A percentile compares a stretch with the other conserved stretches of the same genome.
phyloP scores from a whole-genome alignment of 352 stramenopile species.

The Pythium folliculosum region DNA sequence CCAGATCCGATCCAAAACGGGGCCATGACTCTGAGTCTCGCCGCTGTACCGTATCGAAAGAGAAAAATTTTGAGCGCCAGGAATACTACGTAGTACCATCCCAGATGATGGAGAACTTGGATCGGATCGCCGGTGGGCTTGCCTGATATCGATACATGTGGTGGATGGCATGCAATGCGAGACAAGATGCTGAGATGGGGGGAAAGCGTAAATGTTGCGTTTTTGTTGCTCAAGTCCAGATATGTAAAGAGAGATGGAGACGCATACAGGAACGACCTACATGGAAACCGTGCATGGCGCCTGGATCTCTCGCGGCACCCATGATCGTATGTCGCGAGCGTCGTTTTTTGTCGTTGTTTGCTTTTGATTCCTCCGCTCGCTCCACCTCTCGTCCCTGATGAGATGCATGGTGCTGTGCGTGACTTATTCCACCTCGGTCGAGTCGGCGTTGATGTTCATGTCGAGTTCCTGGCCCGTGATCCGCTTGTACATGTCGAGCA shows the following conservation, averaged over 20 bases:
- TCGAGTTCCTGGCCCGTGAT: slow-evolving; percentile 98
- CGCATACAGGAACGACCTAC: neutral
- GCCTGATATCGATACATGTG: too few relatives aligned
- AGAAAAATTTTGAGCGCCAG: too few relatives aligned
- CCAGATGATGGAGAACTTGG: neutral
- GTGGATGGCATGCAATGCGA: neutral
- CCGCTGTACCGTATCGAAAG: too few relatives aligned
- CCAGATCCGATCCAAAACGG: too few relatives aligned
- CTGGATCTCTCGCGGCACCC: neutral
- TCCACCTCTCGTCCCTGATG: neutral
- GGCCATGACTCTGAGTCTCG: too few relatives aligned
- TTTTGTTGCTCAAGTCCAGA: slow-evolving; percentile 8
- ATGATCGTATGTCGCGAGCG: neutral
- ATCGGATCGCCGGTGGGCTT: slow-evolving; percentile 11
- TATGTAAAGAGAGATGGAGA: slow-evolving; percentile 13
- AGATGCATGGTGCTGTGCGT: neutral
- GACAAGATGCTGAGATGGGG: neutral
- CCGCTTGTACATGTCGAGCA: slow-evolving; percentile 97
- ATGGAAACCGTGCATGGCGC: neutral
- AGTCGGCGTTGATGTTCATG: slow-evolving; percentile 97
- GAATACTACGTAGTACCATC: too few relatives aligned
- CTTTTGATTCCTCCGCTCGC: too few relatives aligned
- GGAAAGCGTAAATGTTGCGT: neutral
- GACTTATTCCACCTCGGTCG: slow-evolving; percentile 87
- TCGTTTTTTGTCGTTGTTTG: neutral